Base-by-base conservation (phyloP, 345 rosid genomes). In the Cardamine resedifolia region DNA sequence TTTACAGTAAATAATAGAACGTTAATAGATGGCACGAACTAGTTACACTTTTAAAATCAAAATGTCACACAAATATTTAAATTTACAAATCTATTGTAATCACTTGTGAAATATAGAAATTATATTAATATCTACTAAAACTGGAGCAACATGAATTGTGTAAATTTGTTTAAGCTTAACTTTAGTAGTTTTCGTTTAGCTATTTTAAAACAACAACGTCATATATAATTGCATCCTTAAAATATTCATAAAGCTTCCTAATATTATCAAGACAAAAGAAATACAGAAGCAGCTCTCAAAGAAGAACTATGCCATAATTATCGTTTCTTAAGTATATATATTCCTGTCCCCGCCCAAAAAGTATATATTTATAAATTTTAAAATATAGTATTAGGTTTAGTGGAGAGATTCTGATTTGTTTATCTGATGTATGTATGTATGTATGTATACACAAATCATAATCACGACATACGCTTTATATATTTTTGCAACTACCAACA, bases 381-480 rank as follows among this genome's bases (percentile, higher is more conserved):
- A 34, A 70, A 33, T 57, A 21, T 3, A n/a, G n/a, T n/a, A 68
- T 52, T 66, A 74, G 68, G 72, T 66, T 68, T 44, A 75, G 79
- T 75, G 70, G 70, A 68, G 58, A 33, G 69, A 68, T 52, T 68
- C 50, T 68, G 50, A 68, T 64, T 66, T 66, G 60, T 34, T 57
- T 73, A 65, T 45, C 58, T 45, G 30, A 1, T 56, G 43, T 27
- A 28, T 23, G 2, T 31, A 24, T n/a, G n/a, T n/a, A n/a, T n/a
- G n/a, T n/a, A n/a, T n/a, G n/a, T 7, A 28, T 30, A 41, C 67
- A 68, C 63, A 68, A 44, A 68, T 43, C 63, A 75, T 64, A 73
- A 73, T 56, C 64, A 56, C 30, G 71, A 64, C 70, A 55, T 49
- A 62, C 6, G 55, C 41, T 62, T 63, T 72, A 39, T 15, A 38